Percentiles rank a stretch among this genome's conserved stretches.
Conservation (phyloP, 768 basidiomycete genomes). For the Lyophyllum shimeji region DNA sequence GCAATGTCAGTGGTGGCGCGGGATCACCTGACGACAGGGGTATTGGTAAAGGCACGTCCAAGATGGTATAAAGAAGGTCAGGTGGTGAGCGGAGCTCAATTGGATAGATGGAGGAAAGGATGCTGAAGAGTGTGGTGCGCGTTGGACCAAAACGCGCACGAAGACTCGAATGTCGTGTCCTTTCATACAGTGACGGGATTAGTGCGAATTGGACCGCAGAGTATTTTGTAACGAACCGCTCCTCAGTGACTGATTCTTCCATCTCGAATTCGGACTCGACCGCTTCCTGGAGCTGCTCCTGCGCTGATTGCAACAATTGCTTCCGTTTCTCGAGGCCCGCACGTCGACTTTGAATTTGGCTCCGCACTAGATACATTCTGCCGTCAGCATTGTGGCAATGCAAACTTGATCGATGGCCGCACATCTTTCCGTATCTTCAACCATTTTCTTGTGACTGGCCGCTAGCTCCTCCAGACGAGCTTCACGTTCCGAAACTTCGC, state of each 20-base stretch:
- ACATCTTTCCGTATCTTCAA: conserved; percentile 48
- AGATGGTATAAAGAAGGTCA: conserved; percentile 86
- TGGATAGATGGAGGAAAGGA: conserved; percentile 79
- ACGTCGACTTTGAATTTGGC: conserved; percentile 27
- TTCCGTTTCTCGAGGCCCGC: conserved; percentile 46
- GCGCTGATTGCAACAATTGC: conserved; percentile 43
- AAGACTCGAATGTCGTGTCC: conserved; percentile 46
- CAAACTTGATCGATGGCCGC: conserved; percentile 18
- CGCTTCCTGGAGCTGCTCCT: conserved; percentile 35
- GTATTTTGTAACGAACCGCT: conserved; percentile 30
- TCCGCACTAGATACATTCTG: conserved; percentile 24
- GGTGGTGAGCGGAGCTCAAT: conserved; percentile 84
- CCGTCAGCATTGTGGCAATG: conserved; percentile 7
- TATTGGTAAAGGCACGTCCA: conserved; percentile 88
- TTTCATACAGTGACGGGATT: conserved; percentile 26
- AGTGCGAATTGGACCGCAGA: conserved; percentile 13
- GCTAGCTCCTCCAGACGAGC: conserved; percentile 51
- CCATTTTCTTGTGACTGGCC: conserved; percentile 39
- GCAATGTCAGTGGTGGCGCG: conserved; percentile 74
- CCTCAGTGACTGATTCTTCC: conserved; percentile 34
- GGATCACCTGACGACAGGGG: conserved; percentile 73
- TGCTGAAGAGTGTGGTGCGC: conserved; percentile 65
- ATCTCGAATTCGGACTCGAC: conserved; percentile 19
- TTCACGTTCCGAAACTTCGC: conserved; percentile 68
- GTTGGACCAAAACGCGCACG: conserved; percentile 48